Evolutionary conservation across 176 grass and related monocot genomes (phyloP).

Genomic region (Urochloa ruziziensis): DNA sequence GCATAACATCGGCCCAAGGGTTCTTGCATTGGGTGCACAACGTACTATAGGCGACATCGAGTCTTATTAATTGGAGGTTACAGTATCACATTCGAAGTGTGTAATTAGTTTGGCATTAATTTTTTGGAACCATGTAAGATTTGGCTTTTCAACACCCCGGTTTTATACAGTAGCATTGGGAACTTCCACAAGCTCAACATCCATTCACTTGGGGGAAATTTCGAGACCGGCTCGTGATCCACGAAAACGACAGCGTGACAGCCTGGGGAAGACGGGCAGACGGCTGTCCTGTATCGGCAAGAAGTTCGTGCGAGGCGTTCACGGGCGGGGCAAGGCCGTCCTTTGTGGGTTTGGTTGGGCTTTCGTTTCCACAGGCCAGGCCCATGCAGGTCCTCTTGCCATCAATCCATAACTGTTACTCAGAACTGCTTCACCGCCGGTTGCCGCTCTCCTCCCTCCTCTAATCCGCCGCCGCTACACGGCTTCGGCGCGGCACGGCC

Average conservation of each 20-base stretch:
- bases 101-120: no score
- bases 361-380: background rate
- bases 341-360: background rate
- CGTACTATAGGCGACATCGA: no score
- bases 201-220: background rate
- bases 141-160: background rate
- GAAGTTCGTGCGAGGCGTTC: constrained; percentile 4
- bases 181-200: background rate
- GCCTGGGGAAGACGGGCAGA: background rate
- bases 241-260: background rate
- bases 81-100: background rate
- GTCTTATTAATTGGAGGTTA: background rate
- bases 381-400: no score
- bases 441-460: no score
- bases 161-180: background rate
- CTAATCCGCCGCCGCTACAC: no score
- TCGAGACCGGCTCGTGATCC: background rate
- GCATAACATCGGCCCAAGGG: no score
- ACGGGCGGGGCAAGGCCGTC: background rate
- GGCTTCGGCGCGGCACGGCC: background rate
- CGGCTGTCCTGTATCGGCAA: background rate
- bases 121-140: background rate
- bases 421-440: background rate
- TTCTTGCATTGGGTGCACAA: no score
- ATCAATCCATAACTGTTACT: no score